phyloP scores from a whole-genome alignment of 176 grass and related monocot genomes.

The Oryza brachyantha region DNA sequence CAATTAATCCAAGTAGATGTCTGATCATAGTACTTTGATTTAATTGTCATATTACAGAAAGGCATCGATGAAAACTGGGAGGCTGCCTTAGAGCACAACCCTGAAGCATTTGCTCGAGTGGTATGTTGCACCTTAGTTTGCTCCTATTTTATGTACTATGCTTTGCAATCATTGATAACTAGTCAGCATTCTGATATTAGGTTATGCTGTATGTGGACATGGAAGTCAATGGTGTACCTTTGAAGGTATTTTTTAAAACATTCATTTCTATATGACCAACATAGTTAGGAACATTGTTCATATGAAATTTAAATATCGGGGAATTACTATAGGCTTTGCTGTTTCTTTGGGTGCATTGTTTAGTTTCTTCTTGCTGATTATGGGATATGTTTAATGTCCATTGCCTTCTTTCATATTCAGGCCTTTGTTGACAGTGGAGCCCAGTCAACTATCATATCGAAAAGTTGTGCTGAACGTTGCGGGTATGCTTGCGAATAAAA shows the following conservation, averaged over 20 bases:
- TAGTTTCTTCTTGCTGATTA: constrained; percentile 11
- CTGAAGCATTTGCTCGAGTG: constrained; percentile 98
- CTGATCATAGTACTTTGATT: constrained; percentile 10
- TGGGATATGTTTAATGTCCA: constrained; percentile 19
- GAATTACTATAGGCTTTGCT: constrained; percentile 1
- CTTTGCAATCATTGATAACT: constrained; percentile 20
- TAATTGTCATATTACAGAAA: constrained; percentile 65
- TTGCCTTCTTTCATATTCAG: constrained; percentile 45
- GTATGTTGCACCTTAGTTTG: constrained; percentile 44
- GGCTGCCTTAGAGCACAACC: constrained; percentile 95
- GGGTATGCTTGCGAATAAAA: constrained; percentile 57
- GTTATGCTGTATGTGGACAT: constrained; percentile 99
- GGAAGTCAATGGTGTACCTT: constrained; percentile 97
- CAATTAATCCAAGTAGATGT: constrained; percentile 24
- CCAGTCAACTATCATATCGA: constrained; percentile 98
- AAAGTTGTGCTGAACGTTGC: constrained; percentile 91
- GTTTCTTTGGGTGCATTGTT: neutral
- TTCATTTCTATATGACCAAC: constrained; percentile 11
- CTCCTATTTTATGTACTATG: constrained; percentile 4
- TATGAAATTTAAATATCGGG: constrained; percentile 10
- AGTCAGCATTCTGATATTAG: constrained; percentile 35
- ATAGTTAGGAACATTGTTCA: too few species aligned
- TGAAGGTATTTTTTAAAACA: constrained; percentile 67
- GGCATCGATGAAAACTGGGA: constrained; percentile 99
- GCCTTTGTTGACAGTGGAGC: constrained; percentile 99